A percentile compares a stretch with the other conserved stretches of the same genome.
These are phyloP conservation scores for Pulveroboletus sp. DNA, from an alignment of 768 basidiomycete species.

Conservation along the genomic window DNA sequence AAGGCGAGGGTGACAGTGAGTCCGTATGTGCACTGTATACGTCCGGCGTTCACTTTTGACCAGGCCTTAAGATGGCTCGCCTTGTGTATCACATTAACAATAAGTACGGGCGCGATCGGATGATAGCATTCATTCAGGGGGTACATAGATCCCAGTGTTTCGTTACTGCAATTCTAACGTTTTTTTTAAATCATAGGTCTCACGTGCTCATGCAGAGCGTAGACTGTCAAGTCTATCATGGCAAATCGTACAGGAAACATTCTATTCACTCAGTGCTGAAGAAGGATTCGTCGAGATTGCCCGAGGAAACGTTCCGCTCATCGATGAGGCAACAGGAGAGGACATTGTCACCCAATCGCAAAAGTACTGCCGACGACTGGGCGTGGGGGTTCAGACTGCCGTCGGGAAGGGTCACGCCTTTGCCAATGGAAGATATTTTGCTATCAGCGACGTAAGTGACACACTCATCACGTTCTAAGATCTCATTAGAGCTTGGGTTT, in stretches of 20 bases:
- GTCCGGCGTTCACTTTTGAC: conserved; percentile 1
- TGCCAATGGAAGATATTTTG: conserved; percentile 81
- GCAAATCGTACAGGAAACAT: conserved; percentile 38
- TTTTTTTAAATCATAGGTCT: conserved; percentile 32
- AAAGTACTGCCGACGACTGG: conserved; percentile 57
- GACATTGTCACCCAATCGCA: conserved; percentile 41
- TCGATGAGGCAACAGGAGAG: conserved; percentile 26
- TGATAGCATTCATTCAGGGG: conserved; percentile 55
- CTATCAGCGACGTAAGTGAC: conserved; percentile 58
- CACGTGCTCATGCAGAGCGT: conserved; percentile 32
- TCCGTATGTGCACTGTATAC: background rate
- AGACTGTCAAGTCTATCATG: conserved; percentile 38
- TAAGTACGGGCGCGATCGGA: conserved; percentile 56
- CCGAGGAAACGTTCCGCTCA: conserved; percentile 17
- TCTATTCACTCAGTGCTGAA: conserved; percentile 32
- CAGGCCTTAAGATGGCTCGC: conserved; percentile 66
- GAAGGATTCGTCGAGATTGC: conserved; percentile 42
- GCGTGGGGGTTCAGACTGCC: conserved; percentile 34
- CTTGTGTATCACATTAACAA: conserved; percentile 64
- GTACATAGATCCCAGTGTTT: conserved; percentile 30
- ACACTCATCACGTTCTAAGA: too few species aligned
- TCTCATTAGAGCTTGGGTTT: background rate
- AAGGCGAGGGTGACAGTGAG: conserved; percentile 41
- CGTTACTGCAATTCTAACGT: conserved; percentile 1
- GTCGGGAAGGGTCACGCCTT: conserved; percentile 64